Conservation (phyloP, 2,329 filamentous ascomycete genomes). For the Cryphonectria parasitica region DNA sequence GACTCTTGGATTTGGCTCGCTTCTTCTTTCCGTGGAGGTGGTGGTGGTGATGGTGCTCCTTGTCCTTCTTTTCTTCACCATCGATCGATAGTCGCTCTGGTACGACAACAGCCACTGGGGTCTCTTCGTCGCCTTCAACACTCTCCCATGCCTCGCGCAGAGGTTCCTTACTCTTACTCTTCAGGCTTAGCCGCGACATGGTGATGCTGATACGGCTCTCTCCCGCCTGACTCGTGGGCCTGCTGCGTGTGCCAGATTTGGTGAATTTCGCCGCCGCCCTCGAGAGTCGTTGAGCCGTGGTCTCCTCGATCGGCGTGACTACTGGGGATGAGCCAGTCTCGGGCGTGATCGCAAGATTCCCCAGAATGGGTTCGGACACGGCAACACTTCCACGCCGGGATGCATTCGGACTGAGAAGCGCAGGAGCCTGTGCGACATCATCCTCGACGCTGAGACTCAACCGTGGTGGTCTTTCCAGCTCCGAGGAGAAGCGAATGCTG, state of each 20-base stretch:
- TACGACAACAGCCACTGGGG: constrained; percentile 20
- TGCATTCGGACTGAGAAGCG: constrained; percentile 35
- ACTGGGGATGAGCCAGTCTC: constrained; percentile 43
- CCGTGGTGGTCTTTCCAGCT: constrained; percentile 54
- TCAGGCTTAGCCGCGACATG: constrained; percentile 58
- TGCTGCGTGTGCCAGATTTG: constrained; percentile 51
- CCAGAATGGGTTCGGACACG: constrained; percentile 47
- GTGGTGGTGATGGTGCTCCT: constrained; percentile 35
- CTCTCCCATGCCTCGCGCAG: constrained; percentile 39
- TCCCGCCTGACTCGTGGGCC: constrained; percentile 61
- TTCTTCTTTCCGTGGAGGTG: constrained; percentile 41
- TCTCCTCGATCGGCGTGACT: constrained; percentile 56
- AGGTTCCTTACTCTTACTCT: constrained; percentile 58
- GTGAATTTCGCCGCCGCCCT: constrained; percentile 61
- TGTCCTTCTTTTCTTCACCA: constrained; percentile 31
- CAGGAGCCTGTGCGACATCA: constrained; percentile 40
- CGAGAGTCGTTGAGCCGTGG: constrained; percentile 57
- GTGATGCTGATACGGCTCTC: constrained; percentile 62
- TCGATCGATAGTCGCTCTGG: constrained; percentile 22
- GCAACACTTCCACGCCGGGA: constrained; percentile 57
- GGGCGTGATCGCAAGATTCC: constrained; percentile 27
- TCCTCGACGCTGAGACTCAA: constrained; percentile 52
- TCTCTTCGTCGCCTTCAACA: constrained; percentile 28
- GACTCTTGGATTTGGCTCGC: constrained; percentile 43
- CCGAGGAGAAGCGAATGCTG: constrained; percentile 60